Percentiles rank a stretch among this genome's conserved stretches.
Evolutionary conservation across 257 asterid genomes (phyloP).

Genomic region (Primulina huaijiensis): DNA sequence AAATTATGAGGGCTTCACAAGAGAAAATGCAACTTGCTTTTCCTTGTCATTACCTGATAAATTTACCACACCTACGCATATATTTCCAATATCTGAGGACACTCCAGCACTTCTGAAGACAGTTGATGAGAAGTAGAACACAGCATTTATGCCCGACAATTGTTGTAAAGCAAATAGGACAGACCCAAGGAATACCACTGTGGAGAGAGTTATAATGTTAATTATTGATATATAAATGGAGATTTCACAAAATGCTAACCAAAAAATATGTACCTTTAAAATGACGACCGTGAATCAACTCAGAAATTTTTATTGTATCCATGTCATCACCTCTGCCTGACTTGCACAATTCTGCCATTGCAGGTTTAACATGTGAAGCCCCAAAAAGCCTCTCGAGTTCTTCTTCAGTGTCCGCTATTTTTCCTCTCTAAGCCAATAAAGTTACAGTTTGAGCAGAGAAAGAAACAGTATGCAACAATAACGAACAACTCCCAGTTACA

Average conservation of each 20-base stretch:
- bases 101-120: slow-evolving; percentile 89
- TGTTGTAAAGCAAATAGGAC: slow-evolving; percentile 79
- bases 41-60: slow-evolving; percentile 51
- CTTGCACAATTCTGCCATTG: slow-evolving; percentile 72
- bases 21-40: not conserved
- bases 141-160: slow-evolving; percentile 96
- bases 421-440: slow-evolving; percentile 60
- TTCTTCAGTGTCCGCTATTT: slow-evolving; percentile 69
- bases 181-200: slow-evolving; percentile 84
- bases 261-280: slow-evolving; percentile 45
- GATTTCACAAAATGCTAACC: not conserved
- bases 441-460: slow-evolving; percentile 13
- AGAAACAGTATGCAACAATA: slow-evolving; percentile 15
- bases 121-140: slow-evolving; percentile 89
- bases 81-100: slow-evolving; percentile 77
- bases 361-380: slow-evolving; percentile 63
- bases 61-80: slow-evolving; percentile 74
- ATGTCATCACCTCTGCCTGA: slow-evolving; percentile 68
- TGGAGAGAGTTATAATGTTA: slow-evolving; percentile 24
- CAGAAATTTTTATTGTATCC: slow-evolving; percentile 55
- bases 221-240: slow-evolving; percentile 18
- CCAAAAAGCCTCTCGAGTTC: slow-evolving; percentile 81
- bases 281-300: slow-evolving; percentile 65
- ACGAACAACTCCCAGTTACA: slow-evolving; percentile 13
- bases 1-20: slow-evolving; percentile 4